Evolutionary conservation across 805 yeast species (phyloP).

Genomic region (Barnettozyma botsteinii): DNA sequence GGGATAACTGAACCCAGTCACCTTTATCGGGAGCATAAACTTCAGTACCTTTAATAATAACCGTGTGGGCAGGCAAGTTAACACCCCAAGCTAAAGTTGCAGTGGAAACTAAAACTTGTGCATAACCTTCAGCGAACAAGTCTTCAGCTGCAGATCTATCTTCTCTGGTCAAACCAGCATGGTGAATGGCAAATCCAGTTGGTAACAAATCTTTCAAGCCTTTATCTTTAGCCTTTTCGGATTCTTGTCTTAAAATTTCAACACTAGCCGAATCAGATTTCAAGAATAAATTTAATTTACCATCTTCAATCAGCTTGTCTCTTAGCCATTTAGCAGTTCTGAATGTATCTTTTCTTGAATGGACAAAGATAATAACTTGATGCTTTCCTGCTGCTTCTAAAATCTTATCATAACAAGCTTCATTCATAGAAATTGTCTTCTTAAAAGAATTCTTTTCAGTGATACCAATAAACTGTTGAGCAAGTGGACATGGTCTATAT

Average conservation of each 20-base stretch:
- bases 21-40: constrained; percentile 89
- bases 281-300: constrained; percentile 38
- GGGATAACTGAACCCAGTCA: constrained; percentile 83
- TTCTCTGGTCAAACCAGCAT: constrained; percentile 73
- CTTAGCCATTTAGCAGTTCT: constrained; percentile 74
- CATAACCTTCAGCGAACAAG: constrained; percentile 78
- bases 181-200: constrained; percentile 82
- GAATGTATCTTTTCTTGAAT: constrained; percentile 86
- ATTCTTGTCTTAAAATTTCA: constrained; percentile 60
- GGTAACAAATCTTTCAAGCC: constrained; percentile 56
- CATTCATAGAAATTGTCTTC: constrained; percentile 77
- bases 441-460: constrained; percentile 79
- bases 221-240: constrained; percentile 47
- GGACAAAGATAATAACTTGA: constrained; percentile 88
- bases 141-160: constrained; percentile 82
- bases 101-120: constrained; percentile 81
- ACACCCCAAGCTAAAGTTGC: constrained; percentile 98
- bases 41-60: constrained; percentile 88
- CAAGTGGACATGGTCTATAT: constrained; percentile 88
- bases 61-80: constrained; percentile 91
- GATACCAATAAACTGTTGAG: constrained; percentile 83
- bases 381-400: constrained; percentile 59
- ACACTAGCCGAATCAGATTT: constrained; percentile 43
- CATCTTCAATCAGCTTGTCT: constrained; percentile 54
- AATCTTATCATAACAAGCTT: constrained; percentile 80